Conservation (phyloP, 129 eudicot genomes). For the Escallonia rubra region DNA sequence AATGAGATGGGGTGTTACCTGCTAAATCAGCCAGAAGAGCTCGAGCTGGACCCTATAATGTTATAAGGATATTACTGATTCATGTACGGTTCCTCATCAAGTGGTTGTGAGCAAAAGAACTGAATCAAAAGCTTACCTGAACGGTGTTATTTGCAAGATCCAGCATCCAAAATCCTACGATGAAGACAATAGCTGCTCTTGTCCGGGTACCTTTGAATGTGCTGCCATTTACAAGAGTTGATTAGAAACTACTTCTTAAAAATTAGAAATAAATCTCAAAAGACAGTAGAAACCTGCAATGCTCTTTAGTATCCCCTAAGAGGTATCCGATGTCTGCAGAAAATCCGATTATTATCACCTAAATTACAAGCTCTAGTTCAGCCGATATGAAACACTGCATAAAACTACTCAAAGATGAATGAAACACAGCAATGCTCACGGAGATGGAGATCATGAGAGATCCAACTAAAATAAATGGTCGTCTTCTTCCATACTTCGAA, state of each 20-base stretch:
- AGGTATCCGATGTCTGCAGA: constrained; percentile 99
- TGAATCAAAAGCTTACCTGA: constrained; percentile 43
- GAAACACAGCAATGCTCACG: constrained; percentile 44
- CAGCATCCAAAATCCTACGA: constrained; percentile 97
- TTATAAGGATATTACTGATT: constrained; percentile 13
- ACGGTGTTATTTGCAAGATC: constrained; percentile 99
- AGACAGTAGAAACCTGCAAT: constrained; percentile 69
- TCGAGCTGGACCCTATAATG: constrained; percentile 89
- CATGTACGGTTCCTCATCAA: background rate
- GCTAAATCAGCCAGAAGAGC: constrained; percentile 98
- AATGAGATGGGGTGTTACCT: constrained; percentile 32
- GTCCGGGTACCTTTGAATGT: constrained; percentile 91
- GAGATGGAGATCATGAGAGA: constrained; percentile 82
- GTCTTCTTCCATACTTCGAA: constrained; percentile 92
- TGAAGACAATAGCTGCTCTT: constrained; percentile 87
- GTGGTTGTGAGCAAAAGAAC: background rate
- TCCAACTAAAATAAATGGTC: constrained; percentile 89
- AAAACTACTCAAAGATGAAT: constrained; percentile 1
- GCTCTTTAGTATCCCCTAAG: constrained; percentile 88
- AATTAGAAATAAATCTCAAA: background rate
- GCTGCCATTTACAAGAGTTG: constrained; percentile 39
- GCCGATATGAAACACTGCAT: constrained; percentile 17
- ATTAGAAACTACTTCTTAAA: background rate
- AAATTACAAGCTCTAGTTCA: constrained; percentile 36
- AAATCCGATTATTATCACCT: constrained; percentile 95